These are phyloP conservation scores for Rubia yunnanensis DNA, from an alignment of 257 asterid species.

Conservation along the genomic window DNA sequence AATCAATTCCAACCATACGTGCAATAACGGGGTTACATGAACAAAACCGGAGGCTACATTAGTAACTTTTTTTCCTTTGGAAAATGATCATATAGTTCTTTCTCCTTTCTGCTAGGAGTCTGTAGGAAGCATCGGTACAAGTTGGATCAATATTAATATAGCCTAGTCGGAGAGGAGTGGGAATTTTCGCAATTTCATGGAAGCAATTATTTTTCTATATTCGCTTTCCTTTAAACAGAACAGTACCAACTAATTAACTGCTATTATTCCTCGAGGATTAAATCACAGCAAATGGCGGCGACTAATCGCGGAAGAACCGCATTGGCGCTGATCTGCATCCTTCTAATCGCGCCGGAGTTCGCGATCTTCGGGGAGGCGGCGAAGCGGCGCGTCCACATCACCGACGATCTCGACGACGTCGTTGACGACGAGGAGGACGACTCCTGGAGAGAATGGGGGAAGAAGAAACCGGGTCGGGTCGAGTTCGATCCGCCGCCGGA, in stretches of 20 bases:
- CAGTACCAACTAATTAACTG: not conserved
- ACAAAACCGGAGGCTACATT: too few relatives aligned
- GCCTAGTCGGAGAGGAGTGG: not conserved
- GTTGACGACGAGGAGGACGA: constrained; percentile 86
- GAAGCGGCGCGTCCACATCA: constrained; percentile 60
- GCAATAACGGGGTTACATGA: too few relatives aligned
- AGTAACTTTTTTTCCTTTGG: too few relatives aligned
- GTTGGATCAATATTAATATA: too few relatives aligned
- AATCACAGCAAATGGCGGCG: not conserved
- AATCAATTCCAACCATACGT: too few relatives aligned
- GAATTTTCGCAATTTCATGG: not conserved
- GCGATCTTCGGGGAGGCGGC: constrained; percentile 8
- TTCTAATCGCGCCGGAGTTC: constrained; percentile 7
- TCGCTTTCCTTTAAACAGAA: not conserved
- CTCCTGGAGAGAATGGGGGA: constrained; percentile 81
- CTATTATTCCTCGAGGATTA: not conserved
- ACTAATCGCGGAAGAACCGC: not conserved
- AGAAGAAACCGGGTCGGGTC: constrained; percentile 26
- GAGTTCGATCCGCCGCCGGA: constrained; percentile 74
- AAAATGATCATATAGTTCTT: too few relatives aligned
- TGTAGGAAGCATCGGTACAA: too few relatives aligned
- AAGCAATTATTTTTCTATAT: not conserved
- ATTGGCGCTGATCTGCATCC: constrained; percentile 11
- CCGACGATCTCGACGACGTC: constrained; percentile 80
- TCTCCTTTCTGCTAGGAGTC: too few relatives aligned